Conservation (phyloP, 768 basidiomycete genomes). For the Paxillus ammoniavirescens region DNA sequence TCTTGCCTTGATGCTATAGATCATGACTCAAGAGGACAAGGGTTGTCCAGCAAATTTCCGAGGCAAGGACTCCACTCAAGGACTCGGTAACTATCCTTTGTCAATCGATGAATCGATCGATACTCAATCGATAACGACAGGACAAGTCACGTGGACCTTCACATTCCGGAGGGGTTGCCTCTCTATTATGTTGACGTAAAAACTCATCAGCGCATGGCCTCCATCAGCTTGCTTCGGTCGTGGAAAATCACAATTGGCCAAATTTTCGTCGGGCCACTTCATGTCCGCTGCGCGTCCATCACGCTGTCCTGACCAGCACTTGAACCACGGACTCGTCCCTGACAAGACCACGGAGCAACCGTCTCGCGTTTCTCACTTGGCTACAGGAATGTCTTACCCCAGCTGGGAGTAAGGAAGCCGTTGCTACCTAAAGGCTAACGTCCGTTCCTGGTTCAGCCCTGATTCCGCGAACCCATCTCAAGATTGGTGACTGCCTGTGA, state of each 20-base stretch:
- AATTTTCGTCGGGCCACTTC: too few relatives aligned
- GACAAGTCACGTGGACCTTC: too few relatives aligned
- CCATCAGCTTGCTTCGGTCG: too few relatives aligned
- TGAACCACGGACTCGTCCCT: too few relatives aligned
- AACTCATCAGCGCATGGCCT: too few relatives aligned
- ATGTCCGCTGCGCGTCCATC: too few relatives aligned
- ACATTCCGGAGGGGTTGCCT: too few relatives aligned
- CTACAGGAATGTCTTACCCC: background rate
- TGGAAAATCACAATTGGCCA: too few relatives aligned
- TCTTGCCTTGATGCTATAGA: slow-evolving; percentile 5
- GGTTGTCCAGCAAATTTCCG: slow-evolving; percentile 1
- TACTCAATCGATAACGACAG: slow-evolving; percentile 1
- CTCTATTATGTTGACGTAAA: too few relatives aligned
- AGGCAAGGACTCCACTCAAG: slow-evolving; percentile 14
- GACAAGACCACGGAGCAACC: too few relatives aligned
- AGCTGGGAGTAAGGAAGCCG: background rate
- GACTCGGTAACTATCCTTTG: background rate
- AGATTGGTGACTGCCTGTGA: background rate
- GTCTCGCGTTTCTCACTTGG: too few relatives aligned
- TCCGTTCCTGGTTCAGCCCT: background rate
- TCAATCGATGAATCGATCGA: slow-evolving; percentile 21
- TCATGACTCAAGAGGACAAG: slow-evolving; percentile 18
- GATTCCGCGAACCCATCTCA: background rate
- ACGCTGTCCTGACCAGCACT: too few relatives aligned
- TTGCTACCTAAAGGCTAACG: background rate